Conservation (phyloP, 441 rosid genomes). For the Pelargonium cotyledonis region DNA sequence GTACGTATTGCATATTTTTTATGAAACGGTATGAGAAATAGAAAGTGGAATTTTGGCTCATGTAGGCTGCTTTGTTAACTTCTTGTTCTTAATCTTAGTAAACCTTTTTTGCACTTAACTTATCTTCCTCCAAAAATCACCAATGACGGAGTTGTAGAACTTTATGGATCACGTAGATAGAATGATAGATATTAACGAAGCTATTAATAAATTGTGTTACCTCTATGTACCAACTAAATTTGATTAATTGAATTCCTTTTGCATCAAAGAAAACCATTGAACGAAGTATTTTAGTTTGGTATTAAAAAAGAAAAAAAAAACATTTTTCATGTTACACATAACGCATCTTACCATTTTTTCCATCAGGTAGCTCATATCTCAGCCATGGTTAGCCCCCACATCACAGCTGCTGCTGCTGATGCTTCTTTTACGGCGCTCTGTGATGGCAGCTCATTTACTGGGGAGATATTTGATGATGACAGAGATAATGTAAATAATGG, state of each 20-base stretch:
- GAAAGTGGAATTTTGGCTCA: too few relatives aligned
- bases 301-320: too few relatives aligned
- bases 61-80: too few relatives aligned
- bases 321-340: background rate
- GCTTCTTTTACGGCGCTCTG: conserved; percentile 72
- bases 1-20: too few relatives aligned
- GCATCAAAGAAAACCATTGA: background rate
- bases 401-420: conserved; percentile 69
- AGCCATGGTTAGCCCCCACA: conserved; percentile 52
- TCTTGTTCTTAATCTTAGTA: too few relatives aligned
- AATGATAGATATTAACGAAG: too few relatives aligned
- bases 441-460: conserved; percentile 64
- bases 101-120: too few relatives aligned
- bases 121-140: too few relatives aligned
- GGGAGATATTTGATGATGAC: conserved; percentile 46
- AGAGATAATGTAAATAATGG: conserved; percentile 29
- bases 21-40: too few relatives aligned
- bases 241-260: background rate
- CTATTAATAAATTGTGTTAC: too few relatives aligned
- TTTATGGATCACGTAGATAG: too few relatives aligned
- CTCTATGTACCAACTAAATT: background rate
- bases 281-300: background rate
- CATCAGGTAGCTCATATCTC: conserved; percentile 59
- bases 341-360: conserved; percentile 6
- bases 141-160: too few relatives aligned